Percentiles rank a stretch among this genome's conserved stretches.
Evolutionary conservation across 2,329 filamentous ascomycete species (phyloP).

Genomic region (Ustilaginoidea virens): DNA sequence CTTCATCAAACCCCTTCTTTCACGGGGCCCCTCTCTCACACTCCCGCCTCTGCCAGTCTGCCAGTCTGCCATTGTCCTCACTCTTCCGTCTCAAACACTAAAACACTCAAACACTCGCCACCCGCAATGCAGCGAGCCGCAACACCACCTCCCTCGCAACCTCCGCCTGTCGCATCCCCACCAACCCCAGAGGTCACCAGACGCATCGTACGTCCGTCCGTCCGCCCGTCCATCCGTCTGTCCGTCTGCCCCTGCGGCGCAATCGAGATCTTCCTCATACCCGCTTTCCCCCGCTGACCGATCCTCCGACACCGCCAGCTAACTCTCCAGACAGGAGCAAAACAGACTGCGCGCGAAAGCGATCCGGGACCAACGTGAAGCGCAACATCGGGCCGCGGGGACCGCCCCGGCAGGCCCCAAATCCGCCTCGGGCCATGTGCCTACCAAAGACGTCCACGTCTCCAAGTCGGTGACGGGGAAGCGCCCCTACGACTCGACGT

Average conservation of each 20-base stretch:
- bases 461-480: conserved; percentile 39
- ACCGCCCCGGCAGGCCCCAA: conserved; percentile 25
- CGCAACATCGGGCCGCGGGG: conserved; percentile 36
- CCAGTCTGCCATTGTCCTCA: too few relatives aligned
- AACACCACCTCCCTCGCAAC: conserved; percentile 23
- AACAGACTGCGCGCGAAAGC: conserved; percentile 82
- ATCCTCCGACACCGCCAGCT: too few relatives aligned
- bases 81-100: too few relatives aligned
- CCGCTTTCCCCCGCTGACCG: neutral
- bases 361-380: conserved; percentile 56
- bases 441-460: conserved; percentile 46
- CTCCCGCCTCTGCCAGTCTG: too few relatives aligned
- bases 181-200: conserved; percentile 38
- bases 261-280: too few relatives aligned
- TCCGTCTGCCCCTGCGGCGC: too few relatives aligned
- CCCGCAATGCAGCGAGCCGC: conserved; percentile 30
- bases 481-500: conserved; percentile 51
- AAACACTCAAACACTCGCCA: too few relatives aligned
- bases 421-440: conserved; percentile 54
- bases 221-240: too few relatives aligned
- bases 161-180: conserved; percentile 22
- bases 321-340: conserved; percentile 63
- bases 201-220: conserved; percentile 32
- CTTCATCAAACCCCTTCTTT: too few relatives aligned
- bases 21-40: too few relatives aligned